These are phyloP conservation scores for Arthrinium puccinioides DNA, from an alignment of 2,329 filamentous ascomycete genomes.

Conservation along the genomic window DNA sequence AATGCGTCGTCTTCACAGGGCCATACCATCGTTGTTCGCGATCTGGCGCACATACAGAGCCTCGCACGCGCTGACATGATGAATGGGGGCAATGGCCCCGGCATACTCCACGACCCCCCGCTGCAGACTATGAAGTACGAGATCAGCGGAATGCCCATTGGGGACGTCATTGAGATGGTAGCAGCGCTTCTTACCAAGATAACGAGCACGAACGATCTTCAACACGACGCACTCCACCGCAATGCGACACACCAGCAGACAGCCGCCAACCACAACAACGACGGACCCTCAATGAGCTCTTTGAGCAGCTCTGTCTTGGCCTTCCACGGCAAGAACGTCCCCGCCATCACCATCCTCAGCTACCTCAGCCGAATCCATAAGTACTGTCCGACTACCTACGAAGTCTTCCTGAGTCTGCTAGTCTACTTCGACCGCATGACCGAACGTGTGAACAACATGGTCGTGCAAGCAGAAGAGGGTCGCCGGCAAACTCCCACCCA, in stretches of 20 bases:
- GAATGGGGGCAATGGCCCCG: constrained; percentile 37
- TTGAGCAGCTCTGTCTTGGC: constrained; percentile 68
- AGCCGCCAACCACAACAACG: constrained; percentile 34
- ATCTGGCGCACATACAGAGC: constrained; percentile 84
- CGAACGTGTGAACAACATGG: constrained; percentile 80
- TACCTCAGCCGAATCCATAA: constrained; percentile 96
- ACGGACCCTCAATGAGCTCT: constrained; percentile 50
- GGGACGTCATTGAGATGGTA: constrained; percentile 98
- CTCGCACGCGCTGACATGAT: constrained; percentile 74
- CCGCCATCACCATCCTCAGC: constrained; percentile 92
- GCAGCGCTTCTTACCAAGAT: constrained; percentile 94
- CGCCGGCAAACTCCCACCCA: constrained; percentile 26
- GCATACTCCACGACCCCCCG: constrained; percentile 42
- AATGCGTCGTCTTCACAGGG: constrained; percentile 33
- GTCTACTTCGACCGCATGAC: constrained; percentile 99
- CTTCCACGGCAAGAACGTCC: constrained; percentile 97
- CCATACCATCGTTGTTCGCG: constrained; percentile 69
- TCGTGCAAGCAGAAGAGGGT: constrained; percentile 58
- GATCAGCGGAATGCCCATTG: constrained; percentile 95
- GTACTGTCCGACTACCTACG: constrained; percentile 97
- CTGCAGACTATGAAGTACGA: constrained; percentile 67
- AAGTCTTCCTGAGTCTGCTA: constrained; percentile 89
- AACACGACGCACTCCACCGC: constrained; percentile 85
- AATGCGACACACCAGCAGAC: constrained; percentile 53
- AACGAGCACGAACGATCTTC: constrained; percentile 88